phyloP scores from a whole-genome alignment of 1,139 yeast genomes.

The Pichia terricola region DNA sequence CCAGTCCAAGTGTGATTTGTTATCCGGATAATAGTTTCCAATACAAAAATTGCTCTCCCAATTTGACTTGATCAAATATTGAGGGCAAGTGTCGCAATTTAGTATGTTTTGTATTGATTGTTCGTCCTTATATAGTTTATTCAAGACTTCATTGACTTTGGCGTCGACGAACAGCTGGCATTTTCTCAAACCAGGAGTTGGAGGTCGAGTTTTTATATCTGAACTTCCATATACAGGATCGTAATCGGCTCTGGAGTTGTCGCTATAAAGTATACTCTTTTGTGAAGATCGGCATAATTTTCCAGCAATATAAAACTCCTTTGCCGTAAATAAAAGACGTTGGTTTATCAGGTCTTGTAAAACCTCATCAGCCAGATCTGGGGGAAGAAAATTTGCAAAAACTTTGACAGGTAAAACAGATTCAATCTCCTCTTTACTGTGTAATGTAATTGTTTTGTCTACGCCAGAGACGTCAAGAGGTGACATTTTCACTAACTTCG shows the following conservation, averaged over 20 bases:
- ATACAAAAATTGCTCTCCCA: conserved; percentile 50
- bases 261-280: conserved; percentile 31
- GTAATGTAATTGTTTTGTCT: conserved; percentile 21
- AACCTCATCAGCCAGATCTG: conserved; percentile 35
- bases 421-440: conserved; percentile 35
- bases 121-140: conserved; percentile 21
- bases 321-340: conserved; percentile 29
- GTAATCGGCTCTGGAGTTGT: conserved; percentile 12
- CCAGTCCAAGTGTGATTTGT: conserved; percentile 50
- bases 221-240: conserved; percentile 5
- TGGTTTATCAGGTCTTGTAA: conserved; percentile 34
- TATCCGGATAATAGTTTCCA: conserved; percentile 43
- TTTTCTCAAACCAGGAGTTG: conserved; percentile 27
- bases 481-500: not conserved
- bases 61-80: conserved; percentile 19
- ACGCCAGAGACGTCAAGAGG: not conserved
- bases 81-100: too few species aligned
- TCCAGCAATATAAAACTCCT: conserved; percentile 51
- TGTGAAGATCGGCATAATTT: conserved; percentile 50
- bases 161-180: conserved; percentile 10
- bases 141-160: conserved; percentile 16
- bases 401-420: conserved; percentile 36
- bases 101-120: conserved; percentile 14
- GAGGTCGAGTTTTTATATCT: conserved; percentile 1
- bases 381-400: conserved; percentile 42